Conservation (phyloP, 2,329 filamentous ascomycete species). For the Paecilomyces niveus region DNA sequence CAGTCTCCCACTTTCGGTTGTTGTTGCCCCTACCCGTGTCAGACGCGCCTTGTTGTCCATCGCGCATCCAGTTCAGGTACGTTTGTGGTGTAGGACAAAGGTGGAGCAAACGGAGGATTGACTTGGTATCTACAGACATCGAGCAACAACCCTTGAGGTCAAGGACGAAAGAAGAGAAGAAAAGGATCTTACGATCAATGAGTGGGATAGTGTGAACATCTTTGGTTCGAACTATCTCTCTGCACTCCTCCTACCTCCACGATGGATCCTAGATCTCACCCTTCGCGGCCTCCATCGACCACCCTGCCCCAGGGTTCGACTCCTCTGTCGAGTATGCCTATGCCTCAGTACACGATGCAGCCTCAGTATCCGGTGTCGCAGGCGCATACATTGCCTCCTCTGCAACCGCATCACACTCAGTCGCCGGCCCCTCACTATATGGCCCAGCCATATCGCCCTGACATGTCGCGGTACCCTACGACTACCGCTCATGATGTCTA, state of each 20-base stretch:
- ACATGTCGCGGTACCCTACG: constrained; percentile 36
- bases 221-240: constrained; percentile 9
- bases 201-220: constrained; percentile 23
- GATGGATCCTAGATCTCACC: constrained; percentile 39
- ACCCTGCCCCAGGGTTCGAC: constrained; percentile 38
- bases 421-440: constrained; percentile 38
- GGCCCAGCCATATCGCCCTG: constrained; percentile 35
- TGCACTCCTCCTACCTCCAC: constrained; percentile 7
- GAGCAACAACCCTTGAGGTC: background rate
- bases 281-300: constrained; percentile 38
- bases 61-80: background rate
- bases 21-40: background rate
- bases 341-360: constrained; percentile 42
- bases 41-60: background rate
- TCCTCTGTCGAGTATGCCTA: constrained; percentile 39
- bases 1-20: background rate
- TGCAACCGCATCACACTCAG: constrained; percentile 40
- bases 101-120: background rate
- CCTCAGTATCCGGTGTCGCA: constrained; percentile 38
- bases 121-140: background rate
- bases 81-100: background rate
- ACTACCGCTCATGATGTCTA: constrained; percentile 36
- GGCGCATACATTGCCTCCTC: constrained; percentile 38
- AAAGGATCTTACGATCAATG: constrained; percentile 20
- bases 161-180: background rate